Conservation (phyloP, 2,329 filamentous ascomycete genomes). For the Pseudocercospora eumusae region DNA sequence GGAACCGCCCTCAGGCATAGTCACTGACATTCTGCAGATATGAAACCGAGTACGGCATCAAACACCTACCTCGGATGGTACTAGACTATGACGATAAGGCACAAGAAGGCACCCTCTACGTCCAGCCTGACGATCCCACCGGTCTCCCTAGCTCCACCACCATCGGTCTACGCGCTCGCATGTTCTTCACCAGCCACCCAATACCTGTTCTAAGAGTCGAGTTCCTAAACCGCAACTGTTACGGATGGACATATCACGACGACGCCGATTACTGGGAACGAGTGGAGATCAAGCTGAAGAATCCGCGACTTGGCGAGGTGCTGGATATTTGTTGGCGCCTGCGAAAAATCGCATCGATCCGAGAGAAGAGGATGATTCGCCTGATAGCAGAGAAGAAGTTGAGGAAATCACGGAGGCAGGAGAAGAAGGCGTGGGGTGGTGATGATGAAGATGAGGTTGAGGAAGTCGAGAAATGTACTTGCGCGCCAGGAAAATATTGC, state of each 20-base stretch:
- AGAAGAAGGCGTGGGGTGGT: background rate
- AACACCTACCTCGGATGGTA: background rate
- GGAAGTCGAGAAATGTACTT: background rate
- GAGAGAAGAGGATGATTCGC: background rate
- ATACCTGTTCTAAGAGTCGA: background rate
- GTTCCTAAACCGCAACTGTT: background rate
- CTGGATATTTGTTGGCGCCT: background rate
- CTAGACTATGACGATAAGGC: background rate
- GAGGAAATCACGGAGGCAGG: background rate
- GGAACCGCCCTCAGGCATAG: too few relatives aligned
- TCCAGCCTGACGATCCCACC: background rate
- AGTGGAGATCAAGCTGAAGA: background rate
- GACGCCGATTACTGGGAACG: background rate
- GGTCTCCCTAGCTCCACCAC: background rate
- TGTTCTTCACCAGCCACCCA: background rate
- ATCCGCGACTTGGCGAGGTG: background rate
- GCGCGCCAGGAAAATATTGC: background rate
- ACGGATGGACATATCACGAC: too few relatives aligned
- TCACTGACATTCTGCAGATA: background rate
- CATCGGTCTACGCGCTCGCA: background rate
- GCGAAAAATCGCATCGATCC: background rate
- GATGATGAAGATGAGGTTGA: background rate
- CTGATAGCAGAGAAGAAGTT: background rate
- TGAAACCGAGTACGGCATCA: background rate
- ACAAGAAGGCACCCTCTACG: background rate